Evolutionary conservation across 768 basidiomycete species (phyloP), one percentile per base, ranked within the genome.

Genomic region (Amylocystis lapponica): DNA sequence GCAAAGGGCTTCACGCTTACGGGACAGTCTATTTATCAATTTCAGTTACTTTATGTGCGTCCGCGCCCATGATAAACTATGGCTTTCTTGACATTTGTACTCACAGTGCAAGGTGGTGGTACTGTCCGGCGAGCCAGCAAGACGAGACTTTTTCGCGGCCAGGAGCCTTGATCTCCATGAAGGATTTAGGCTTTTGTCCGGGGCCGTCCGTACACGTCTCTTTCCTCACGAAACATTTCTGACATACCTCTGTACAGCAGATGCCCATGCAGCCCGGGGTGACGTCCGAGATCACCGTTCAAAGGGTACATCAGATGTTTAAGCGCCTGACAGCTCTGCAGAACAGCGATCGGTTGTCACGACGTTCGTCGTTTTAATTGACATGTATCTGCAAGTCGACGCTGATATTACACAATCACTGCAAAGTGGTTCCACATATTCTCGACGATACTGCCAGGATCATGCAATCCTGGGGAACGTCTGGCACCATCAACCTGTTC

Each of bases 101-200:
- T 45, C 48, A 37, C 55, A 88, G 85, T 79, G 82, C 50, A 79
- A 73, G 3, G 83, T 89, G 51, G 70, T 89, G 40, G 84, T 82
- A 26, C 74, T 88, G 30, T 87, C 86, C 30, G 86, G 86, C 40
- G 82, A 86, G 56, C 70, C 68, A 26, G 86, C 78, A 13, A 70
- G 86, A 43, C 73, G 75, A 43, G 70, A 78, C 3, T 87, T 87
- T 63, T 84, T 87, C 54, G 71, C 72, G 3, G 76, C 81, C 43
- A 79, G 77, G 62, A 75, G 75, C 17, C 75, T 89, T 49, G 83
- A 87, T 61, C 73, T 89, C 39, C 81, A 79, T 31, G 83, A 86
- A 66, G 86, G 84, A 5, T 88, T 86, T 70, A 83, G 79, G 55
- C 75, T 85, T 55, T 72, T 89, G 48, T 84, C 83, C 38, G 86